A percentile compares a stretch with the other conserved stretches of the same genome.
Conservation (phyloP, 2,329 filamentous ascomycete species). For the Clathrospora elynae region DNA sequence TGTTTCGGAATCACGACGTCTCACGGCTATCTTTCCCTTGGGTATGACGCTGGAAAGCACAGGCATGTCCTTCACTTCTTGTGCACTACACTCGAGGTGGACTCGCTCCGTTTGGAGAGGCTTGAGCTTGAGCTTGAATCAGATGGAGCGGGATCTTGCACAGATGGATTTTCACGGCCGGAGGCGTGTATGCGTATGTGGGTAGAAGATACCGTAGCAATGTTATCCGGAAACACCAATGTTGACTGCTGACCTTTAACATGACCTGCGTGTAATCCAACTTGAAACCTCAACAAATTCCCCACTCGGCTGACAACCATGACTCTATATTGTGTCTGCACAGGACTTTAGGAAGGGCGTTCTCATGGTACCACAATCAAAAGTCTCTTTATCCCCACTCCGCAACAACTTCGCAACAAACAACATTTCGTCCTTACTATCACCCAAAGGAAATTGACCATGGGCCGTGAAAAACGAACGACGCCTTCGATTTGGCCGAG, state of each 20-base stretch:
- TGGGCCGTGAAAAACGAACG: no score
- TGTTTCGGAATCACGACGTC: slow-evolving; percentile 8
- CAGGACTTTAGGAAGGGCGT: no score
- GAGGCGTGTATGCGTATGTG: slow-evolving; percentile 11
- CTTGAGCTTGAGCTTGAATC: slow-evolving; percentile 5
- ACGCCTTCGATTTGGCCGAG: no score
- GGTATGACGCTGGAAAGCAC: not conserved
- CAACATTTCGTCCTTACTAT: no score
- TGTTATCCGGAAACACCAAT: slow-evolving; percentile 7
- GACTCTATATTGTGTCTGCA: no score
- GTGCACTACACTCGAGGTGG: slow-evolving; percentile 22
- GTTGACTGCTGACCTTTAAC: not conserved
- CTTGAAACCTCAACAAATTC: no score
- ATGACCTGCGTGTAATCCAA: no score
- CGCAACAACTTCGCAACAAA: no score
- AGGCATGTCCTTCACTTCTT: slow-evolving; percentile 24
- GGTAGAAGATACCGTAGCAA: slow-evolving; percentile 15
- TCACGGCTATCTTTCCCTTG: slow-evolving; percentile 10
- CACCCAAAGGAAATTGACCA: no score
- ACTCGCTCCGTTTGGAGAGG: not conserved
- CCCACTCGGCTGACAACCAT: no score
- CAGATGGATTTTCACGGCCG: slow-evolving; percentile 8
- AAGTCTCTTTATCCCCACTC: no score
- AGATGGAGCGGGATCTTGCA: not conserved
- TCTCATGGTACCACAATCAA: no score